phyloP scores from a whole-genome alignment of 495 filamentous ascomycete genomes.

The Hapsidospora chrysogenum region DNA sequence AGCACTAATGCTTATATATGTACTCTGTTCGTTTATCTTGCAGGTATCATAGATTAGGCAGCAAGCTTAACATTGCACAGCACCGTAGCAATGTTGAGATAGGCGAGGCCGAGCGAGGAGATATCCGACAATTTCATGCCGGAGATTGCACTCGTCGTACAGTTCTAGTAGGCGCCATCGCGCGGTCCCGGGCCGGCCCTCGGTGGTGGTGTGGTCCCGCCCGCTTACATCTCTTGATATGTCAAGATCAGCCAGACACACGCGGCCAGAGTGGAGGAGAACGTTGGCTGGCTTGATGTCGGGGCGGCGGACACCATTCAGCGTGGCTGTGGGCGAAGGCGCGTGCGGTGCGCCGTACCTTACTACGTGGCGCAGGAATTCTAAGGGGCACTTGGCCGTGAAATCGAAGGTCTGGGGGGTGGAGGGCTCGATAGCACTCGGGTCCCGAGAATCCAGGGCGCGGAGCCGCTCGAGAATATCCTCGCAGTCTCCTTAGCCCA shows the following conservation, averaged over 20 bases:
- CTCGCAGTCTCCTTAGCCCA: slow-evolving; percentile 12
- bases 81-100: slow-evolving; percentile 17
- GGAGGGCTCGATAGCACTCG: slow-evolving; percentile 8
- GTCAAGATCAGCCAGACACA: slow-evolving; percentile 27
- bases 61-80: slow-evolving; percentile 12
- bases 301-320: slow-evolving; percentile 20
- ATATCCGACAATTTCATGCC: slow-evolving; percentile 19
- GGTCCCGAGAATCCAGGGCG: slow-evolving; percentile 13
- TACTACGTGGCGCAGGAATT: slow-evolving; percentile 15
- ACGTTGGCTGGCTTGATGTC: slow-evolving; percentile 28
- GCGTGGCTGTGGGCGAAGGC: slow-evolving; percentile 24
- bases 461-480: slow-evolving; percentile 14
- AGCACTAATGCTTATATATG: no score
- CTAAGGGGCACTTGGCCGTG: slow-evolving; percentile 9
- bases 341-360: slow-evolving; percentile 21
- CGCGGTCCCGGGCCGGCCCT: slow-evolving; percentile 14
- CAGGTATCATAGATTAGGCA: no score
- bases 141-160: slow-evolving; percentile 12
- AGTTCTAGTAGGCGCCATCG: slow-evolving; percentile 21
- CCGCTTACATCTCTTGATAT: slow-evolving; percentile 20
- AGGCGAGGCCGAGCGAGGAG: slow-evolving; percentile 19
- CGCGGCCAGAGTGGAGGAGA: slow-evolving; percentile 16
- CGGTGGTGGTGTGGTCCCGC: slow-evolving; percentile 16
- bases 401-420: not conserved
- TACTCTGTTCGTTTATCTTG: no score